Evolutionary conservation across 768 basidiomycete species (phyloP), one percentile per base, ranked within the genome.

Genomic region (Pholiota molesta): DNA sequence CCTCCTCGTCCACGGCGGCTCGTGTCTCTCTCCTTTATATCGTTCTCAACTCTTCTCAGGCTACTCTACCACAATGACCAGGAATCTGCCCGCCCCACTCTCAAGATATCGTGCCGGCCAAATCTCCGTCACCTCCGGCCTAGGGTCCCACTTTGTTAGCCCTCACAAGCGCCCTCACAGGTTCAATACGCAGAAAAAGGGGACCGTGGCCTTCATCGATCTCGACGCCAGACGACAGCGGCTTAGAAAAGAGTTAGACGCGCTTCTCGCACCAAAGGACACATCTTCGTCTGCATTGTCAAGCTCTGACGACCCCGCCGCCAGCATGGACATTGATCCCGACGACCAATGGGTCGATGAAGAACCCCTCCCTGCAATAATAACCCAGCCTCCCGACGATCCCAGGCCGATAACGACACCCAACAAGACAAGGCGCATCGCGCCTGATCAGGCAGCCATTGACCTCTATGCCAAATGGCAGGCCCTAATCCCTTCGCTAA

Each of bases 401-500:
- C 6, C 31, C 3, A 31, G 3, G 3, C 14, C 40, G 1, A 42
- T n/a, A 1, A 42, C 5, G 40, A 17, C 40, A 6, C 16, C 40
- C 1, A 42, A 17, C 40, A 45, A 45, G n/a, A 16, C 13, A 10
- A 56, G 13, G 26, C 31, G 55, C 13, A 0, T 44, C 14, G 17
- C n/a, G 23, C 51, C 61, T 10, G 31, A 62, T 16, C 23, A 53
- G 11, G 51, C 56, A 4, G 28, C 61, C 0, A 10, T 54, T 3
- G 29, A 28, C 21, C 52, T 63, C 16, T 55, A 63, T 45, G 31
- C 42, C 5, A 59, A 54, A 29, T 63, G 62, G 62, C 33, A 39
- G 11, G 52, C 9, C 19, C 23, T 63, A 11, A 35, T 60, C 1
- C 62, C 58, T 2, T 21, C 29, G 0, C 62, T 63, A 29, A 29